phyloP scores from a whole-genome alignment of 106 monocot genomes.

The Dendrobium officinale region DNA sequence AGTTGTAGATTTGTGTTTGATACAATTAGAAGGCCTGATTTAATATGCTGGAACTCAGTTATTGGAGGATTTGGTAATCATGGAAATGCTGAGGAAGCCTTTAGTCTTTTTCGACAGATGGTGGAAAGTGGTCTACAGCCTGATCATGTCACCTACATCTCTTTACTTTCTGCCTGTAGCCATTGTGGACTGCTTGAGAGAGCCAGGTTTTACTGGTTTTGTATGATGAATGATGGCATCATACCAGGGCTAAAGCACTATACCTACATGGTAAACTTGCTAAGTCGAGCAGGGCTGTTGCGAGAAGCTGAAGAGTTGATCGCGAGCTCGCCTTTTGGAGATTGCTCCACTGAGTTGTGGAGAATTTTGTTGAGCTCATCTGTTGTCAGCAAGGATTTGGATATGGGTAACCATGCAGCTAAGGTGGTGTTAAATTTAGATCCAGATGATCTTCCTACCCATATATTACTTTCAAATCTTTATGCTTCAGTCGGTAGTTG shows the following conservation, averaged over 20 bases:
- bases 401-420: slow-evolving; percentile 48
- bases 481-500: slow-evolving; percentile 71
- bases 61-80: slow-evolving; percentile 72
- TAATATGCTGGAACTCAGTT: slow-evolving; percentile 91
- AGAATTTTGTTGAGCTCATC: slow-evolving; percentile 71
- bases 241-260: slow-evolving; percentile 69
- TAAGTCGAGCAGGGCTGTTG: slow-evolving; percentile 57
- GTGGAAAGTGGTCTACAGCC: slow-evolving; percentile 33
- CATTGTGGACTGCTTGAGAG: slow-evolving; percentile 67
- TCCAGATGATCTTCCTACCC: slow-evolving; percentile 58
- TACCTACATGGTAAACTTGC: slow-evolving; percentile 64
- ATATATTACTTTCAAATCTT: slow-evolving; percentile 75
- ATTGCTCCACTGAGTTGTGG: slow-evolving; percentile 58
- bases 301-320: slow-evolving; percentile 70
- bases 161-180: slow-evolving; percentile 72
- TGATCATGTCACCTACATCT: slow-evolving; percentile 72
- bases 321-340: slow-evolving; percentile 39
- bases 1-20: slow-evolving; percentile 40
- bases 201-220: slow-evolving; percentile 74
- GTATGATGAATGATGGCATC: slow-evolving; percentile 58
- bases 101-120: slow-evolving; percentile 61
- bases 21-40: slow-evolving; percentile 38
- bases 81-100: slow-evolving; percentile 55
- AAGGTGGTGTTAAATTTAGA: slow-evolving; percentile 35
- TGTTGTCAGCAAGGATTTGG: slow-evolving; percentile 40